Evolutionary conservation across 805 yeast species (phyloP).

Genomic region (Nakazawaea laoshanensis): DNA sequence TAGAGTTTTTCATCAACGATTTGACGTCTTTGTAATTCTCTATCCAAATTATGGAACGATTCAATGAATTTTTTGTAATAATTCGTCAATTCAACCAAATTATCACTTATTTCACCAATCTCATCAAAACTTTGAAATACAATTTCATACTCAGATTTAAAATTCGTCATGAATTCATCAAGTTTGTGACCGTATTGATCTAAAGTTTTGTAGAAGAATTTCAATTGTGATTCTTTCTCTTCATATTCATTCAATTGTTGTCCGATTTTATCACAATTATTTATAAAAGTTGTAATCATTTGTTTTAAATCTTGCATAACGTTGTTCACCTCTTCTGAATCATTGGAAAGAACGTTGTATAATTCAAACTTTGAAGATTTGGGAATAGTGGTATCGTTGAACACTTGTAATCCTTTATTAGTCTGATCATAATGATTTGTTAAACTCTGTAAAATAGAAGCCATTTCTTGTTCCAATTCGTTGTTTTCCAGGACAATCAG

Average conservation of each 20-base stretch:
- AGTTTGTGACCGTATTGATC: background rate
- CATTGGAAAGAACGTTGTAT: constrained; percentile 39
- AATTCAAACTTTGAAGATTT: constrained; percentile 28
- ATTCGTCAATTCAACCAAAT: constrained; percentile 24
- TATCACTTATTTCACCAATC: constrained; percentile 1
- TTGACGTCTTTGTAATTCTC: constrained; percentile 45
- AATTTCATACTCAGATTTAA: background rate
- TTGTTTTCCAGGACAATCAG: constrained; percentile 23
- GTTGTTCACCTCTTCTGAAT: constrained; percentile 45
- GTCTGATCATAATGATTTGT: constrained; percentile 85
- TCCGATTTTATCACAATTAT: constrained; percentile 39
- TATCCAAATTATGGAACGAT: constrained; percentile 42
- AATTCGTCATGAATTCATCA: constrained; percentile 1
- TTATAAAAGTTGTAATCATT: constrained; percentile 48
- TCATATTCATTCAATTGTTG: constrained; percentile 44
- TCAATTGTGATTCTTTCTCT: constrained; percentile 49
- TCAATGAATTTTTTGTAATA: constrained; percentile 43
- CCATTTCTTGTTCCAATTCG: constrained; percentile 60
- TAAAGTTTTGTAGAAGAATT: constrained; percentile 1
- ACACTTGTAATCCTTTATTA: constrained; percentile 31
- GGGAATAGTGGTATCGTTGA: constrained; percentile 21
- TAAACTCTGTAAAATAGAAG: constrained; percentile 56
- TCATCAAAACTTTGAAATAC: background rate
- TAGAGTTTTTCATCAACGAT: constrained; percentile 31
- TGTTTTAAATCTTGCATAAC: constrained; percentile 53